These are phyloP conservation scores for Aquanectria penicillioides DNA, from an alignment of 2,329 filamentous ascomycete species.

Conservation along the genomic window DNA sequence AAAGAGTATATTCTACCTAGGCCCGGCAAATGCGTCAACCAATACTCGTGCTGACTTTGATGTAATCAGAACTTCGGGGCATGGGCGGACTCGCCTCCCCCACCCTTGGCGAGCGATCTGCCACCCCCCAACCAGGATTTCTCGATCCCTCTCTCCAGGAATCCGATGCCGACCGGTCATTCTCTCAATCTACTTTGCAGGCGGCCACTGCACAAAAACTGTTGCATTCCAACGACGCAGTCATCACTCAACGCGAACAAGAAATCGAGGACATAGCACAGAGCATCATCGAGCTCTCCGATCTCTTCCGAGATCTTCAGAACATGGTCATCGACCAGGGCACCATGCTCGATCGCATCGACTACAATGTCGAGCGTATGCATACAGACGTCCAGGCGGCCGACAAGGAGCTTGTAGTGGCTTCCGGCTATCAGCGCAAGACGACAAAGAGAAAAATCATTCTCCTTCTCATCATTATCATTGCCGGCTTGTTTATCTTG, in stretches of 20 bases:
- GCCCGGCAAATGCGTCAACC: no score
- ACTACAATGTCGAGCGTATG: conserved; percentile 98
- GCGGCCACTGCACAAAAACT: conserved; percentile 76
- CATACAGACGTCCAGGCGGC: conserved; percentile 91
- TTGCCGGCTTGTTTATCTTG: conserved; percentile 88
- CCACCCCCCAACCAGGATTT: conserved; percentile 60
- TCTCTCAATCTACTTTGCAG: conserved; percentile 88
- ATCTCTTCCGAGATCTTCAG: conserved; percentile 96
- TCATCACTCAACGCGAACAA: conserved; percentile 90
- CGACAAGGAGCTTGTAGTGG: conserved; percentile 89
- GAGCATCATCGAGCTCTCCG: conserved; percentile 95
- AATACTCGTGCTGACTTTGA: conserved; percentile 16
- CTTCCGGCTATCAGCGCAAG: conserved; percentile 88
- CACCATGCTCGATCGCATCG: conserved; percentile 91
- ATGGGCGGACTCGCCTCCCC: conserved; percentile 69
- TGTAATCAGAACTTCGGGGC: conserved; percentile 76
- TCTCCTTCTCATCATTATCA: conserved; percentile 83
- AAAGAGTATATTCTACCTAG: conserved; percentile 89
- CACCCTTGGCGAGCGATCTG: conserved; percentile 61
- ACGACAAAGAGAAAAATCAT: conserved; percentile 94
- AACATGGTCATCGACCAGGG: conserved; percentile 94
- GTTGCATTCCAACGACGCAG: conserved; percentile 80
- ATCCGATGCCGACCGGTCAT: conserved; percentile 91
- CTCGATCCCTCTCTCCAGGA: conserved; percentile 90
- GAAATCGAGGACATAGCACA: conserved; percentile 99